Evolutionary conservation across 495 filamentous ascomycete species (phyloP).

Genomic region (Trichoderma reesei): DNA sequence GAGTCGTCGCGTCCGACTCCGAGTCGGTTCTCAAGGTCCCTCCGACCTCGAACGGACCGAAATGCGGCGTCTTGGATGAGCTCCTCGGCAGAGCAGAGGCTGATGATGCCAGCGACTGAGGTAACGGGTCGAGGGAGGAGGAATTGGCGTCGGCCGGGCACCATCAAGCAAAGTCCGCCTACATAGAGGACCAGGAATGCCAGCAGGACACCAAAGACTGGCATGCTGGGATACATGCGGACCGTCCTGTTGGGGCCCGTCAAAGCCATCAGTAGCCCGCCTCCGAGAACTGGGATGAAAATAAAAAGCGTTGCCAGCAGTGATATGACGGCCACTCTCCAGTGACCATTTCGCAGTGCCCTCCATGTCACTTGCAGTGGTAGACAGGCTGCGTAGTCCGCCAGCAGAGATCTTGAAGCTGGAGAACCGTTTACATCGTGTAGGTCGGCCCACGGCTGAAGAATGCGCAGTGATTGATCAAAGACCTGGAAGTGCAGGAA

Average conservation of each 20-base stretch:
- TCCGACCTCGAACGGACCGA: conserved; percentile 1
- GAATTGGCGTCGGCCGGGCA: conserved; percentile 47
- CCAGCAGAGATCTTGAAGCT: conserved; percentile 59
- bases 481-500: conserved; percentile 72
- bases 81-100: conserved; percentile 60
- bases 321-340: conserved; percentile 58
- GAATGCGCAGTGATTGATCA: conserved; percentile 61
- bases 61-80: conserved; percentile 61
- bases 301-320: conserved; percentile 53
- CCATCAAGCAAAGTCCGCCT: conserved; percentile 32
- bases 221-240: conserved; percentile 58
- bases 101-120: conserved; percentile 66
- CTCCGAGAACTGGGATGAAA: conserved; percentile 63
- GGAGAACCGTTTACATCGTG: conserved; percentile 46
- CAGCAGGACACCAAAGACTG: conserved; percentile 61
- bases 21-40: conserved; percentile 3
- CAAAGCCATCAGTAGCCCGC: conserved; percentile 74
- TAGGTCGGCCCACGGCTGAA: conserved; percentile 66
- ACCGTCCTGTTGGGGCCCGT: conserved; percentile 40
- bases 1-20: conserved; percentile 2
- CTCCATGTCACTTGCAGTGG: conserved; percentile 53
- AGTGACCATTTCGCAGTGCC: conserved; percentile 58
- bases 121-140: conserved; percentile 60
- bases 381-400: conserved; percentile 58
- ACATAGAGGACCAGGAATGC: conserved; percentile 57